A percentile compares a stretch with the other conserved stretches of the same genome.
Conservation (phyloP, 768 basidiomycete species). For the Suillus brevipes region DNA sequence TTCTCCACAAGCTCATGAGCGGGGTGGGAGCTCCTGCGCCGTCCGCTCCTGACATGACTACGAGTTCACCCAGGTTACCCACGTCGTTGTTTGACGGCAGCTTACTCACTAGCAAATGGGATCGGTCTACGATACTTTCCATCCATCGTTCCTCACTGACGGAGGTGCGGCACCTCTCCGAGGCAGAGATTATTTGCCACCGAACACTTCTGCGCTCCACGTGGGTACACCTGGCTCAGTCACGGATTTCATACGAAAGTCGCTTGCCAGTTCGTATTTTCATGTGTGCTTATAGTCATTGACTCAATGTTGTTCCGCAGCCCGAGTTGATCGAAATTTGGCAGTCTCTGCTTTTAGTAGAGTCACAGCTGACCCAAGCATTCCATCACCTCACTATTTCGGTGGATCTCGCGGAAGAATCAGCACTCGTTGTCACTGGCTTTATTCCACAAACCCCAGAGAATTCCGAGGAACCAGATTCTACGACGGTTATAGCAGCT, state of each 20-base stretch:
- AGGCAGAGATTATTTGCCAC: conserved; percentile 39
- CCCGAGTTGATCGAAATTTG: conserved; percentile 45
- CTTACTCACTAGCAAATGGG: conserved; percentile 31
- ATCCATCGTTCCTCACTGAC: conserved; percentile 25
- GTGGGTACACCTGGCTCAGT: conserved; percentile 36
- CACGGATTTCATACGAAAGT: conserved; percentile 15
- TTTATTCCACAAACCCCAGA: conserved; percentile 31
- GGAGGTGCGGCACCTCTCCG: conserved; percentile 35
- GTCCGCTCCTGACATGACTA: background rate
- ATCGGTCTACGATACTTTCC: conserved; percentile 24
- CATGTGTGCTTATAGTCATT: background rate
- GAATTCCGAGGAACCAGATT: background rate
- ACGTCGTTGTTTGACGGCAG: conserved; percentile 47
- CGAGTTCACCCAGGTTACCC: conserved; percentile 17
- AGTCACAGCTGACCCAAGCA: conserved; percentile 43
- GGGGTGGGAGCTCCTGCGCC: conserved; percentile 16
- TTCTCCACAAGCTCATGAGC: conserved; percentile 39
- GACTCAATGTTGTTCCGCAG: conserved; percentile 28
- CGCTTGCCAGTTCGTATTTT: conserved; percentile 27
- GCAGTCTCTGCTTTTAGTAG: conserved; percentile 57
- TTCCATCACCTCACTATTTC: conserved; percentile 37
- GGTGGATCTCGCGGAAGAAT: conserved; percentile 33
- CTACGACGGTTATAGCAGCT: conserved; percentile 18
- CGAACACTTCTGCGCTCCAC: conserved; percentile 33
- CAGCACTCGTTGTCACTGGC: conserved; percentile 36